Evolutionary conservation across 768 basidiomycete species (phyloP), one percentile per base, ranked within the genome.

Genomic region (Coprinopsis sp.): DNA sequence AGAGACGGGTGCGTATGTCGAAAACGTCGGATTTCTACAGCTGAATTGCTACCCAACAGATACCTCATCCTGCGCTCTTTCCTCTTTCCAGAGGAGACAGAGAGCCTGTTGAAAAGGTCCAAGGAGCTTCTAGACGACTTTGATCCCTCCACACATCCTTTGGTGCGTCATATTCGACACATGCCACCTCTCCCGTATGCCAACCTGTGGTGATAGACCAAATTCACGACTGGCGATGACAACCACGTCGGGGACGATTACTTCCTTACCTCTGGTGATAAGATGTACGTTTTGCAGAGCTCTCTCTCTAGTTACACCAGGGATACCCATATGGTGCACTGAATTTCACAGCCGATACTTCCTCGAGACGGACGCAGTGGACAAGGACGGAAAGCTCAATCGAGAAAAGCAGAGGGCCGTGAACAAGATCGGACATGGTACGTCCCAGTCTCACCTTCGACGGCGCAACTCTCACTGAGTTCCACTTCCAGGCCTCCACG

Each of bases 401-500:
- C 70, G 79, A 47, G 77, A 79, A 46, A 89, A 89, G 62, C 70
- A 81, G 37, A 80, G 77, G 56, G 81, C 91, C 1, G 87, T 98
- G 22, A 99, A 99, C 67, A 99, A 99, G 77, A 92, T 94, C 51
- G 87, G 91, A 2, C 90, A 92, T 60, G 91, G 90, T 88, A 55
- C 46, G 68, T 37, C 14, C 22, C 18, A 37, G 34, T 42, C 16
- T 44, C 29, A 30, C 37, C 23, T 33, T 31, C 28, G 40, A 25
- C 33, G 23, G 21, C 37, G 24, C 33, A 25, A 24, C 21, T 30
- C 16, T 12, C 31, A 23, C 18, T 19, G 8, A 30, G 28, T 24
- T 37, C 19, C 13, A 31, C 24, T 37, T 44, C 39, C 48, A 91
- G 93, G 79, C 2, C 67, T 99, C 7, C 94, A 96, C 54, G 79